A percentile compares a stretch with the other conserved stretches of the same genome.
These are phyloP conservation scores for Debaryomyces psychrophilus DNA, from an alignment of 1,139 yeast species.

Conservation along the genomic window DNA sequence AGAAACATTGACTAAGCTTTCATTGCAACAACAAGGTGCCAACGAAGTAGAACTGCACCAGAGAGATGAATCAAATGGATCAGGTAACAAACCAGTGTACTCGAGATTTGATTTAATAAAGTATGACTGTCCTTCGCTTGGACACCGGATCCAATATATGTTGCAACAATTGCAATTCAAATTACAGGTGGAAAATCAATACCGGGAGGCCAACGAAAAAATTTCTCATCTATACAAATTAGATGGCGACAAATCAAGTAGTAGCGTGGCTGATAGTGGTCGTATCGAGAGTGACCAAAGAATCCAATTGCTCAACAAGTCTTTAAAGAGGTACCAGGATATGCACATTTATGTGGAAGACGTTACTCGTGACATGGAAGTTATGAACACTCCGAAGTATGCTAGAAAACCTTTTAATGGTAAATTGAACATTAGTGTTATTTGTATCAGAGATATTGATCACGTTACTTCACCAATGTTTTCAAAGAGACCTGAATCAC, in stretches of 20 bases:
- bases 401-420: constrained; percentile 87
- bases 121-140: constrained; percentile 91
- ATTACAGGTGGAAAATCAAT: constrained; percentile 90
- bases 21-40: constrained; percentile 31
- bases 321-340: constrained; percentile 85
- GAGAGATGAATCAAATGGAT: constrained; percentile 7
- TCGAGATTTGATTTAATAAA: constrained; percentile 81
- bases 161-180: constrained; percentile 91
- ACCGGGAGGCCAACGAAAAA: constrained; percentile 89
- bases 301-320: constrained; percentile 78
- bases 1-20: constrained; percentile 70
- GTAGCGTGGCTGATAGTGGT: constrained; percentile 89
- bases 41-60: constrained; percentile 16
- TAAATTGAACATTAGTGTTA: constrained; percentile 65
- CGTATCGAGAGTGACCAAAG: constrained; percentile 82
- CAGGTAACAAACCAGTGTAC: constrained; percentile 44
- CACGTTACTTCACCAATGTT: constrained; percentile 85
- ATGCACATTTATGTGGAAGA: constrained; percentile 77
- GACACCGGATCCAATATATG: constrained; percentile 96
- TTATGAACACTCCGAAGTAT: constrained; percentile 66
- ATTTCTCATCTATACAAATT: constrained; percentile 80
- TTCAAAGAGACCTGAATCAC: constrained; percentile 78
- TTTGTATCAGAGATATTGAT: constrained; percentile 85
- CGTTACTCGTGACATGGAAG: constrained; percentile 63
- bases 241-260: constrained; percentile 87